Evolutionary conservation across 495 filamentous ascomycete genomes (phyloP).

Genomic region (Aspergillus ellipticus): DNA sequence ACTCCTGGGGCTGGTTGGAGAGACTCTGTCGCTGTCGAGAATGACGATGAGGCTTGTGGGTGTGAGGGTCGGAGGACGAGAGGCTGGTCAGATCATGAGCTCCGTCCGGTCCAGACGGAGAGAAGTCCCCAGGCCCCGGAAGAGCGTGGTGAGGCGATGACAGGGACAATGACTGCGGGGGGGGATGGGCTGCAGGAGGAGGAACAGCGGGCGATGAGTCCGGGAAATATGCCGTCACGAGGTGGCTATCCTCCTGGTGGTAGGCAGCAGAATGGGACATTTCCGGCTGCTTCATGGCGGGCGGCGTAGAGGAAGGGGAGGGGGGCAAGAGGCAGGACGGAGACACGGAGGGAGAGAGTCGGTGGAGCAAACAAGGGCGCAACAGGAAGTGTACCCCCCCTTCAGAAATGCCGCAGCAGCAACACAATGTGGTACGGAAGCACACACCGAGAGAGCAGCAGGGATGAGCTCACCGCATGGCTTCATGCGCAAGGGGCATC

Average conservation of each 20-base stretch:
- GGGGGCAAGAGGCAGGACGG: slow-evolving; percentile 9
- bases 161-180: slow-evolving; percentile 18
- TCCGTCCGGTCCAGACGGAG: slow-evolving; percentile 11
- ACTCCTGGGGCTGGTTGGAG: slow-evolving; percentile 1
- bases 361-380: slow-evolving; percentile 21
- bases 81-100: slow-evolving; percentile 3
- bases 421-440: slow-evolving; percentile 34
- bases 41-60: slow-evolving; percentile 8
- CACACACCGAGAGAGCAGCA: slow-evolving; percentile 32
- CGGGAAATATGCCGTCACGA: slow-evolving; percentile 22
- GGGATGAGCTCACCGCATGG: slow-evolving; percentile 38
- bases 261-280: slow-evolving; percentile 44
- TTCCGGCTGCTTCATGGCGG: slow-evolving; percentile 36
- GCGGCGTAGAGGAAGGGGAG: slow-evolving; percentile 11
- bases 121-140: slow-evolving; percentile 3
- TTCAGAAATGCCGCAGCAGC: slow-evolving; percentile 19
- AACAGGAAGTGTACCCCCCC: slow-evolving; percentile 11
- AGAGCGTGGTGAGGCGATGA: slow-evolving; percentile 7
- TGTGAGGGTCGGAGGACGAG: slow-evolving; percentile 12
- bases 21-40: slow-evolving; percentile 4
- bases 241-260: slow-evolving; percentile 29
- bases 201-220: slow-evolving; percentile 21
- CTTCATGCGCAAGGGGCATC: slow-evolving; percentile 22
- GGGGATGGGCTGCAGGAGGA: slow-evolving; percentile 21
- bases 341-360: slow-evolving; percentile 14